Evolutionary conservation across 805 yeast species (phyloP), one percentile per base, ranked within the genome.

Genomic region (Candida nanaspora): DNA sequence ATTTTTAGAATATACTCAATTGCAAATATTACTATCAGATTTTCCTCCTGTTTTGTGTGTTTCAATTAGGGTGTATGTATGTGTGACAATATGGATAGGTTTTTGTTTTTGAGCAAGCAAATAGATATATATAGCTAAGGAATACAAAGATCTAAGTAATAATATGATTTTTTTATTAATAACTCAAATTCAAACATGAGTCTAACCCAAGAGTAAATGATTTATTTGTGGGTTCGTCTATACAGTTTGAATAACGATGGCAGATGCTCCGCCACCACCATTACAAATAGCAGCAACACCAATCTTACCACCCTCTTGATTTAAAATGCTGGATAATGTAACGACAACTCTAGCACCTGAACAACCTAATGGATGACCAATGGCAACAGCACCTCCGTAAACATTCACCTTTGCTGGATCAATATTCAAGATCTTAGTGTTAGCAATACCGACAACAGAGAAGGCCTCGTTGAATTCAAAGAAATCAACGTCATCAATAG

Each of bases 251-350:
- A 93, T 76, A 46, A 93, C 86, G 55, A 93, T 71, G 21, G 98
- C 82, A 42, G 95, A 83, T 38, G 97, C 98, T 62, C 98, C 99
- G 62, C 99, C 99, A 57, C 99, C 99, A 72, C 99, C 98, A 65
- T 93, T 93, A 76, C 98, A 93, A 60, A 93, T 82, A 63, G 87
- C 96, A 55, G 96, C 97, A 51, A 80, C 87, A 63, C 99, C 99
- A 52, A 80, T 64, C 69, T 82, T 86, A 53, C 91, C 94, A 41
- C 66, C 66, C 72, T 93, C 98, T 69, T 91, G 96, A 30, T 65
- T 50, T 59, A 93, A 76, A 15, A 89, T 88, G 38, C 87, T 76
- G 44, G 80, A 56, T 63, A 93, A 74, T 23, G 98, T 93, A 50
- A 86, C 89, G 43, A 93, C 78, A 56, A 93, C 76, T 73, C 97